Evolutionary conservation across 805 yeast species (phyloP), one percentile per base, ranked within the genome.

Genomic region (Sugiyamaella boreocaroliniensis): DNA sequence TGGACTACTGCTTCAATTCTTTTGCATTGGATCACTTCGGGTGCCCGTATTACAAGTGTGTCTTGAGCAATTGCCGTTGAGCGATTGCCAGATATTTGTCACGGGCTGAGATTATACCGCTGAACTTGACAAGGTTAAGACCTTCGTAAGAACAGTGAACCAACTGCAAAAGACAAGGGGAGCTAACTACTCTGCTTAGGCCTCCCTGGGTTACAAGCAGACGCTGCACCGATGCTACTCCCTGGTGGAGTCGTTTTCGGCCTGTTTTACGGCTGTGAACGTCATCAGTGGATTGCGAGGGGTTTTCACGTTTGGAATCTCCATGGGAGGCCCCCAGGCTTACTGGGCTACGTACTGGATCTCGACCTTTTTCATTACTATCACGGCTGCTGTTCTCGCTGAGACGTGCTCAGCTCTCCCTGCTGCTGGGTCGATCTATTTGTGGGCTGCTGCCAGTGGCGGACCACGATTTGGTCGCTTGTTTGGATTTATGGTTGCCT

Each of bases 391-490:
- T 7, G 55, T 53, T 7, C 45, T 60, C 34, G 61, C 63, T 9
- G 63, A 60, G 42, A 49, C 57, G 16, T 60, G 61, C 40, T 60
- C 63, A 6, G 55, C 61, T 14, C 48, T 58, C 4, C 63, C 63
- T 32, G 60, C 61, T 12, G 57, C 63, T n/a, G 63, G 63, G 1
- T 58, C 61, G 16, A 58, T 60, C 40, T 60, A 60, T 34, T 43
- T 58, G 10, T 60, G 63, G 63, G 63, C 63, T 16, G 61, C 61
- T 34, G 59, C 52, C 12, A 43, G 53, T 32, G 63, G 60, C 4
- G 63, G 63, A 2, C 57, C 46, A 3, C 45, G 48, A 29, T 55
- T 55, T 43, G 59, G 61, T 18, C 49, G 63, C 11, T 49, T 60
- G 43, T 47, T 58, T 41, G 60, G 61, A 5, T 58, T 58, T 43